A percentile compares a stretch with the other conserved stretches of the same genome.
Conservation (phyloP, 1,284 basidiomycete genomes). For the Sphagnurus paluster region DNA sequence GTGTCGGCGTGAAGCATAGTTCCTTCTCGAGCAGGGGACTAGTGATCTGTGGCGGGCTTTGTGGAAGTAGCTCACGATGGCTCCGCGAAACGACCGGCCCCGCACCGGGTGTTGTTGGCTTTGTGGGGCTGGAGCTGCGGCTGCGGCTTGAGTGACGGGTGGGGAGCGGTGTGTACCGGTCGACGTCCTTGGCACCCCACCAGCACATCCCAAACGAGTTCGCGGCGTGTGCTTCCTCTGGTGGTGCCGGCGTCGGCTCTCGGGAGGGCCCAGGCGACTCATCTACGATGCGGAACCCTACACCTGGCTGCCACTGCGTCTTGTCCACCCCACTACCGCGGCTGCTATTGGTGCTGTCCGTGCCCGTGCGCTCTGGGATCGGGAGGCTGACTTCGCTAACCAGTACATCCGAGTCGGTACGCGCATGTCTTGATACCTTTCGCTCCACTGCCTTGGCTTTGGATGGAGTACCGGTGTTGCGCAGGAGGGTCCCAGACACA, state of each 20-base stretch:
- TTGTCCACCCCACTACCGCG: conserved; percentile 6
- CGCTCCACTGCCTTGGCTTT: conserved; percentile 6
- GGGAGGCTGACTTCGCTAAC: conserved; percentile 13
- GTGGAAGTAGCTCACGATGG: conserved; percentile 29
- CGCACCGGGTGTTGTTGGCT: neutral
- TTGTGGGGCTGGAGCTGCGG: conserved; percentile 19
- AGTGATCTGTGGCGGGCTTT: conserved; percentile 35
- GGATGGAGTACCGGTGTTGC: conserved; percentile 7
- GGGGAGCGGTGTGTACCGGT: conserved; percentile 18
- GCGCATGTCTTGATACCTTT: conserved; percentile 16
- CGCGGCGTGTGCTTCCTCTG: conserved; percentile 4
- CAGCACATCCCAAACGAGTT: conserved; percentile 9
- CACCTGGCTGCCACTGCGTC: conserved; percentile 22
- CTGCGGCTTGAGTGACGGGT: conserved; percentile 15
- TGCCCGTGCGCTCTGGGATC: conserved; percentile 2
- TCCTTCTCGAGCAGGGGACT: conserved; percentile 35
- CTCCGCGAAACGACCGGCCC: neutral
- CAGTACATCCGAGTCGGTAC: conserved; percentile 24
- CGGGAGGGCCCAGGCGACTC: conserved; percentile 25
- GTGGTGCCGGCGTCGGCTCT: conserved; percentile 11
- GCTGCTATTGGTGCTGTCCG: neutral
- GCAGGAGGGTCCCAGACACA: conserved; percentile 20
- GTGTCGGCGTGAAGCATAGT: conserved; percentile 33
- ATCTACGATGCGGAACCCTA: conserved; percentile 29
- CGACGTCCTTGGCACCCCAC: conserved; percentile 11